Conservation (phyloP, 1,284 basidiomycete genomes). For the Austroboletus olivaceoglutinosus region DNA sequence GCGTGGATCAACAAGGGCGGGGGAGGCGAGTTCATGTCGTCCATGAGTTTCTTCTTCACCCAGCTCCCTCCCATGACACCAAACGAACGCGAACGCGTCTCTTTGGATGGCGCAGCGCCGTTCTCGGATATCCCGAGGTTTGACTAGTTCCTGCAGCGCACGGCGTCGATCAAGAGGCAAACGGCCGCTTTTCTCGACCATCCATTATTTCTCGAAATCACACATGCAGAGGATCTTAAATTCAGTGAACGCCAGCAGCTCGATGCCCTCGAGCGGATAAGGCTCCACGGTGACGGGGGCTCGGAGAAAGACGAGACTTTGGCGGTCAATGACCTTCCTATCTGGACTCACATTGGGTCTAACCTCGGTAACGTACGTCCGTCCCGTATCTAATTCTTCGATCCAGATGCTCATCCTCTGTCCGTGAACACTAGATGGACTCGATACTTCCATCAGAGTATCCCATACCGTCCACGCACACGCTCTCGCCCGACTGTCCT, state of each 20-base stretch:
- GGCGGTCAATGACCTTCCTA: not conserved
- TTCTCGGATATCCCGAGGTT: conserved; percentile 43
- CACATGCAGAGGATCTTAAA: not conserved
- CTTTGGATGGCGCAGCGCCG: conserved; percentile 32
- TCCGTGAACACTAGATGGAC: not conserved
- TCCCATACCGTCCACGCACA: not conserved
- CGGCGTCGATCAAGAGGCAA: conserved; percentile 39
- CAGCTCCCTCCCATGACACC: not conserved
- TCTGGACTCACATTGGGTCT: not conserved
- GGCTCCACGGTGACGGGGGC: not conserved
- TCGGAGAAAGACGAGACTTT: not conserved
- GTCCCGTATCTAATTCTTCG: not conserved
- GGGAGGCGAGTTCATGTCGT: conserved; percentile 2
- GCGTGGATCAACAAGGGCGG: conserved; percentile 50
- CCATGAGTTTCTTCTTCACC: not conserved
- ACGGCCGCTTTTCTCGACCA: conserved; percentile 36
- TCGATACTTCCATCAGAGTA: not conserved
- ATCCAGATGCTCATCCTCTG: not conserved
- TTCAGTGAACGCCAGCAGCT: not conserved
- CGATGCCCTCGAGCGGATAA: not conserved
- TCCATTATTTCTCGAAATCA: conserved; percentile 41
- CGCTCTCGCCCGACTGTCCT: not conserved
- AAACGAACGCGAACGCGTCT: not conserved
- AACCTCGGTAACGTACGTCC: not conserved
- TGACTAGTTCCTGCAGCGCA: conserved; percentile 47